Base-by-base conservation (phyloP, 345 rosid genomes). In the Eucalyptus polybractea region DNA sequence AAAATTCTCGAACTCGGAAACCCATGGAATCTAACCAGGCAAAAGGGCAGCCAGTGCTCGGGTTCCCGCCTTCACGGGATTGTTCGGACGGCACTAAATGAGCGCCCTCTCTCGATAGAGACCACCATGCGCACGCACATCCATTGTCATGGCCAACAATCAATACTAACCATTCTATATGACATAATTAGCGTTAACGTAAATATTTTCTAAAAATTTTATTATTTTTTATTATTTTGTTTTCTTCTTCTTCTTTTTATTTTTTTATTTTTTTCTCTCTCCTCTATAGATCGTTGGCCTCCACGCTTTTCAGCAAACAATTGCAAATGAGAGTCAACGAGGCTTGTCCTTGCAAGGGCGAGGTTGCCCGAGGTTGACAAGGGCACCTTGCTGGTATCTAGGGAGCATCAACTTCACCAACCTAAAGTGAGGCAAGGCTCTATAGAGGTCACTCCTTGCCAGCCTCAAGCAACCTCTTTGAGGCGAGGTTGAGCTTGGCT, bases 101-200 rank as follows among this genome's bases (percentile, higher is more conserved):
- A 76, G 24, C 47, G 4, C 15, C 2, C 6, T 10, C 72, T 29
- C 72, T 29, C 37, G 3, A n/a, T 13, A 62, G 15, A 62, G 72
- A n/a, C 72, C 33, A 29, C 1, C 5, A 13, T 13, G 17, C 72
- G 33, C 72, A 62, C 21, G 3, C 19, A n/a, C 40, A 7, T n/a
- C 76, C 11, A 15, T 65, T 3, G 6, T n/a, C 76, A 15, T 53
- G 5, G 5, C 4, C 2, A 9, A 3, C 5, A 4, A 53, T 53
- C 5, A 21, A 53, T 53, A 21, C 5, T 4, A 1, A 53, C 2
- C 2, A 24, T 56, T 56, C 0, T 56, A 56, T 10, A 10, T 24
- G 6, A 24, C 6, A 56, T 56, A 24, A 25, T 56, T 25, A 22
- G 1, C 0, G 0, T 0, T 10, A 3, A 22, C 0, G 2, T 24